Evolutionary conservation across 108 stramenopile genomes (phyloP).

Genomic region (Cyclotella choctawhatcheeana): DNA sequence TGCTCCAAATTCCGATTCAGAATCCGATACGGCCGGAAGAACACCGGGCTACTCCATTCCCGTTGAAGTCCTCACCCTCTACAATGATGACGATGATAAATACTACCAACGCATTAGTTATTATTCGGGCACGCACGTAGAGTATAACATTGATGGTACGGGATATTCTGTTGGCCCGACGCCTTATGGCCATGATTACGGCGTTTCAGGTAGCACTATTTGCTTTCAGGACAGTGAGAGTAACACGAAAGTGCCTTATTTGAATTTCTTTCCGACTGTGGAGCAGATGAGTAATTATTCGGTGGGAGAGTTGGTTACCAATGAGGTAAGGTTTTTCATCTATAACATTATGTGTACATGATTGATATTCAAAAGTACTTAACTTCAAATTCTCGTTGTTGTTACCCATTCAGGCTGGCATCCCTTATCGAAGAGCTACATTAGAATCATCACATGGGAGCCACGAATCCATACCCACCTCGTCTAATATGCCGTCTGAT

Average conservation of each 20-base stretch:
- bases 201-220: background rate
- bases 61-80: conserved; percentile 29
- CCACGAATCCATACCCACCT: background rate
- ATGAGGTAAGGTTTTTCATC: conserved; percentile 9
- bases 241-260: conserved; percentile 8
- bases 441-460: conserved; percentile 24
- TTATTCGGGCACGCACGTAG: conserved; percentile 24
- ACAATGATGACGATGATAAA: background rate
- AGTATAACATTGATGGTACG: conserved; percentile 29
- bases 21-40: background rate
- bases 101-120: conserved; percentile 29
- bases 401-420: conserved; percentile 12
- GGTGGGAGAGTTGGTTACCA: conserved; percentile 19
- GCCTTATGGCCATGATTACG: conserved; percentile 8
- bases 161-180: conserved; percentile 7
- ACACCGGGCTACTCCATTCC: conserved; percentile 21
- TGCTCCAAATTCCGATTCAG: background rate
- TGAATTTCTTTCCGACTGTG: conserved; percentile 44
- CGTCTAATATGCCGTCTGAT: background rate
- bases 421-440: conserved; percentile 31
- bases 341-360: no score
- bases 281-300: conserved; percentile 38
- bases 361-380: no score
- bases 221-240: conserved; percentile 3
- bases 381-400: no score